Evolutionary conservation across 495 filamentous ascomycete species (phyloP), one percentile per base, ranked within the genome.

Genomic region (Aspergillus bridgeri): DNA sequence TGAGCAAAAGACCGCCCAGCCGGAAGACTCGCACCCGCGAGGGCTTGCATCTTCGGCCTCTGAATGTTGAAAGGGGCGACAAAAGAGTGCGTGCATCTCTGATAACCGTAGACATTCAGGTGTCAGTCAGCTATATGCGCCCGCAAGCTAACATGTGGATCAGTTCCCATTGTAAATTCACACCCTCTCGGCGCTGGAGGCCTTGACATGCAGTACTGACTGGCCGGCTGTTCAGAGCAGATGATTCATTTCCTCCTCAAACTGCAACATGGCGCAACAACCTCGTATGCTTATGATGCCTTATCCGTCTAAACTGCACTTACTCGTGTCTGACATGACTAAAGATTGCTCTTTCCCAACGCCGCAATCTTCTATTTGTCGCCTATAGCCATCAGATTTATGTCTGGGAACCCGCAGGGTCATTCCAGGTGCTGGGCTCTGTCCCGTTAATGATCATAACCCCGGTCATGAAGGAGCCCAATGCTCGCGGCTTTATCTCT

Each of bases 321-420:
- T 3, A 44, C 5, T 20, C 29, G 17, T 33, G 17, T 20, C 53
- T 63, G 50, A 63, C 19, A 25, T 51, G 25, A 15, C 17, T 20
- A 53, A 47, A 82, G 80, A 78, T 76, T 53, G 83, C 77, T 17
- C 68, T 83, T 6, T 86, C 83, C 5, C 82, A 84, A 50, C 70
- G 74, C 22, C 76, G 79, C 19, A 87, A 89, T 58, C 76, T 96
- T 25, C 86, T 91, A 53, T 93, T 96, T 64, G 80, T 86, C 8
- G 93, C 91, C n/a, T 88, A 86, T 60, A 66, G 72, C 23, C 79
- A 86, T 44, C 73, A 83, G 45, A 87, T 98, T 8, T 81, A 90
- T 60, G 82, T 95, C 53, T 94, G 86, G 71, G 75, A 82, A 38
- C 93, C 93, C 0, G 73, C 70, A 21, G 88, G 83, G 55, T 82